A percentile compares a stretch with the other conserved stretches of the same genome.
Evolutionary conservation across 306 rosid genomes (phyloP).

Genomic region (Prunus campanulata): DNA sequence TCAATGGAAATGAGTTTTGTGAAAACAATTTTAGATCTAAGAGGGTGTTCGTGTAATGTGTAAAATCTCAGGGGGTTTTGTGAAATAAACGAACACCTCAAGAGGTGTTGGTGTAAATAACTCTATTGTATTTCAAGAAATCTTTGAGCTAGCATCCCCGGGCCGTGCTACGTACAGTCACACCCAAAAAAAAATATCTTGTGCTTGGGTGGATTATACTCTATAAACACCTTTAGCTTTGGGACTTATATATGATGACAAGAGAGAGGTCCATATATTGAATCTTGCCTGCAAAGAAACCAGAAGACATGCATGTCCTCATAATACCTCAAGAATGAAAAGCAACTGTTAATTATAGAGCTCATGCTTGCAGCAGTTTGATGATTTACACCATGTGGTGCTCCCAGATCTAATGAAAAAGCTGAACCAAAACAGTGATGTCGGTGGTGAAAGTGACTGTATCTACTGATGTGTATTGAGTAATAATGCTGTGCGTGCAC

Average conservation of each 20-base stretch:
- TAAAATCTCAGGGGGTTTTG: no score
- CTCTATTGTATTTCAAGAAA: no score
- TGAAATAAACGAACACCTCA: no score
- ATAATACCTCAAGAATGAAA: not conserved
- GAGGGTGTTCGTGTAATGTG: no score
- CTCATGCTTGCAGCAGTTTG: not conserved
- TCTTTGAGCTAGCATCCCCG: no score
- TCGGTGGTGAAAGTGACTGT: not conserved
- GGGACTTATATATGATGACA: not conserved
- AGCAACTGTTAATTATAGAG: not conserved
- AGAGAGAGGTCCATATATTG: not conserved
- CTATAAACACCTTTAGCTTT: not conserved
- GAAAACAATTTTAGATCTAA: no score
- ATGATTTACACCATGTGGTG: not conserved
- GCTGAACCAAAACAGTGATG: not conserved
- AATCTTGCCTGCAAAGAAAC: conserved; percentile 19
- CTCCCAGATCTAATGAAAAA: conserved; percentile 1
- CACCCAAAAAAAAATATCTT: no score
- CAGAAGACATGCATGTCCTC: conserved; percentile 14
- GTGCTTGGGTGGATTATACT: not conserved
- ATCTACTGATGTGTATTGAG: not conserved
- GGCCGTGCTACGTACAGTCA: no score
- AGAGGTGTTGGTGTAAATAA: no score
- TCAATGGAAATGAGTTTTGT: no score
- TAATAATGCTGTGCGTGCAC: not conserved